phyloP scores from a whole-genome alignment of 305 asterid species.

The Rubia balearica region DNA sequence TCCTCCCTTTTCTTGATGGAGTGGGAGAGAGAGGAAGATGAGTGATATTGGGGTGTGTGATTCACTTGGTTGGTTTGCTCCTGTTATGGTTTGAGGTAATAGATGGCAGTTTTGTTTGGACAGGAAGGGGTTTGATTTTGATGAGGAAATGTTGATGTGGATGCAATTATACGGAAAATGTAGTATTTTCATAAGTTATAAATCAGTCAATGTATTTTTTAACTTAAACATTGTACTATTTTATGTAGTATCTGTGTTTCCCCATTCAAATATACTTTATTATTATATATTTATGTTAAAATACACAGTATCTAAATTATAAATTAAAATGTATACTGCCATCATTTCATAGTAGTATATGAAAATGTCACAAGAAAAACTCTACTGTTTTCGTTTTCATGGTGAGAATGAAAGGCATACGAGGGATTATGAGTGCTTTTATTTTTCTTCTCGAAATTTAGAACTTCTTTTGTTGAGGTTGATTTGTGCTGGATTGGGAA shows the following conservation, averaged over 20 bases:
- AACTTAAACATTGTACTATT: no score
- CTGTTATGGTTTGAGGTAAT: slow-evolving; percentile 22
- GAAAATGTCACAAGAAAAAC: no score
- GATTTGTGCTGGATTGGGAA: not conserved
- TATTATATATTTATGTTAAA: not conserved
- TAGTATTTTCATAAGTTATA: not conserved
- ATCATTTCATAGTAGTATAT: no score
- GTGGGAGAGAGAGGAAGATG: slow-evolving; percentile 22
- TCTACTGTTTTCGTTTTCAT: no score
- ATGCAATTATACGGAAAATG: no score
- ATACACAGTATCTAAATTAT: not conserved
- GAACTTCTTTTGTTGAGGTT: not conserved
- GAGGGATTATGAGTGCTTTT: not conserved
- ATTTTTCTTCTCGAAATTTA: not conserved
- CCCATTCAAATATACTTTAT: no score
- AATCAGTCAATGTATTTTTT: no score
- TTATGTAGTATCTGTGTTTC: no score
- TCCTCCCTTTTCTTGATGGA: not conserved
- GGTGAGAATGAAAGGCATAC: slow-evolving; percentile 19
- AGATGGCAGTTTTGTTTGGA: slow-evolving; percentile 26
- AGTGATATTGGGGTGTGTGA: slow-evolving; percentile 14
- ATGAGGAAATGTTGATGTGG: slow-evolving; percentile 18
- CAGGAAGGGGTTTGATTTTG: slow-evolving; percentile 23
- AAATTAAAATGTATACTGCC: no score
- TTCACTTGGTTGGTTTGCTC: not conserved